phyloP scores from a whole-genome alignment of 2,329 filamentous ascomycete genomes.

The Tothia fuscella region DNA sequence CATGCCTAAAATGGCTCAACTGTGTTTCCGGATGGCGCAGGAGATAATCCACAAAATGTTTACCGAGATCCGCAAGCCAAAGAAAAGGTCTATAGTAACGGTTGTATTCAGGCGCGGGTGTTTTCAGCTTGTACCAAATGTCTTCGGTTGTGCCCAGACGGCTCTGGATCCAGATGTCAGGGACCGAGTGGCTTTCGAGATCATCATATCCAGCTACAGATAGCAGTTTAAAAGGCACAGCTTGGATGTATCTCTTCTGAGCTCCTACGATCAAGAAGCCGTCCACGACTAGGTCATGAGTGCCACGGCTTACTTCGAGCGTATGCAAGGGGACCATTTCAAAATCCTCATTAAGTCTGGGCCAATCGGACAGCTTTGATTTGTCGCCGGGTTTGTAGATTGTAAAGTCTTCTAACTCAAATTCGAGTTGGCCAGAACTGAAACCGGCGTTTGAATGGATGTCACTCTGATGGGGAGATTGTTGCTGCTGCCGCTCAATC shows the following conservation, averaged over 20 bases:
- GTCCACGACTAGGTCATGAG: constrained; percentile 17
- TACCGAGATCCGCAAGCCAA: constrained; percentile 60
- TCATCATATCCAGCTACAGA: constrained; percentile 6
- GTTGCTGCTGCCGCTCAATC: too few relatives aligned
- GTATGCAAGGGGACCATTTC: constrained; percentile 16
- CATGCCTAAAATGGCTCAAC: constrained; percentile 43
- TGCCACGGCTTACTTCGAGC: constrained; percentile 13
- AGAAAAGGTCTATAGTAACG: constrained; percentile 52
- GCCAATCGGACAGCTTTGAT: neutral
- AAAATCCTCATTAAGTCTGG: constrained; percentile 5
- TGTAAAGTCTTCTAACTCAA: neutral
- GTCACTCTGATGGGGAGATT: too few relatives aligned
- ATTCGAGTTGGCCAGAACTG: too few relatives aligned
- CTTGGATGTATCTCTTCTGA: neutral
- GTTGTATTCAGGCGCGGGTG: constrained; percentile 47
- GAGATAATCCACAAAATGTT: constrained; percentile 61
- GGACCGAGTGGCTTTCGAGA: constrained; percentile 24
- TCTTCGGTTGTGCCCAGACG: constrained; percentile 15
- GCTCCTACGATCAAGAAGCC: constrained; percentile 13
- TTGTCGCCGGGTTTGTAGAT: neutral
- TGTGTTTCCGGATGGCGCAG: constrained; percentile 15
- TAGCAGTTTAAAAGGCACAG: neutral
- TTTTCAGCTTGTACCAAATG: constrained; percentile 52
- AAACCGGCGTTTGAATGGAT: too few relatives aligned
- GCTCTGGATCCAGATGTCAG: constrained; percentile 44